Base-by-base conservation (phyloP, 176 grass and related monocot species). In the Bromus sterilis region DNA sequence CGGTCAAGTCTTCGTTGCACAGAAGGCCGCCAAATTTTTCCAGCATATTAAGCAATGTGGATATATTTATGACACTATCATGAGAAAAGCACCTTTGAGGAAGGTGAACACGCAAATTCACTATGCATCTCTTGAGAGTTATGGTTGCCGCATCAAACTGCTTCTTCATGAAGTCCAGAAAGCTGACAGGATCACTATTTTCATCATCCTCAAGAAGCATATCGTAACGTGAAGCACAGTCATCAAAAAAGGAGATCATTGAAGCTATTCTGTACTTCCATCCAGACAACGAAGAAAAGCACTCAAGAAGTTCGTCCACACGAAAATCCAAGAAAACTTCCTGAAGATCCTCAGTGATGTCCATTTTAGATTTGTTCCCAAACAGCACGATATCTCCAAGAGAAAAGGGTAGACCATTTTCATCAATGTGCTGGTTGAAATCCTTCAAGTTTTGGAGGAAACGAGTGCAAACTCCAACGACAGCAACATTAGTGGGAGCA, bases 401-500 rank as follows among this genome's bases (percentile, higher is more conserved):
- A n/a, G n/a, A n/a, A n/a, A n/a, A n/a, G n/a, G n/a, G n/a, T n/a
- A n/a, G n/a, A n/a, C n/a, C n/a, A n/a, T n/a, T n/a, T n/a, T n/a
- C 13, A 3, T 15, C 76, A 61, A 25, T 63, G 6, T 70, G 32
- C 20, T 67, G 16, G 11, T 61, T 77, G 62, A 83, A 89, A 43
- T 75, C 46, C 71, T 87, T 89, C 3, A 91, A 20, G 79, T 65
- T 80, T 28, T 93, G 81, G 56, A 97, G 66, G 75, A 91, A 76
- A 3, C 84, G 86, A 20, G 78, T 71, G 40, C 89, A 91, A 72
- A 97, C 87, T 20, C 86, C 94, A 51, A 74, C 14, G 24, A 97
- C 79, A 56, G 94, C 91, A 79, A 97, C 83, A 93, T 97, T 88
- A 44, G 94, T 97, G 3, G 94, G 91, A 61, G 91, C 89, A 76